Evolutionary conservation across 2,329 filamentous ascomycete species (phyloP).

Genomic region (Zopfia rhizophila): DNA sequence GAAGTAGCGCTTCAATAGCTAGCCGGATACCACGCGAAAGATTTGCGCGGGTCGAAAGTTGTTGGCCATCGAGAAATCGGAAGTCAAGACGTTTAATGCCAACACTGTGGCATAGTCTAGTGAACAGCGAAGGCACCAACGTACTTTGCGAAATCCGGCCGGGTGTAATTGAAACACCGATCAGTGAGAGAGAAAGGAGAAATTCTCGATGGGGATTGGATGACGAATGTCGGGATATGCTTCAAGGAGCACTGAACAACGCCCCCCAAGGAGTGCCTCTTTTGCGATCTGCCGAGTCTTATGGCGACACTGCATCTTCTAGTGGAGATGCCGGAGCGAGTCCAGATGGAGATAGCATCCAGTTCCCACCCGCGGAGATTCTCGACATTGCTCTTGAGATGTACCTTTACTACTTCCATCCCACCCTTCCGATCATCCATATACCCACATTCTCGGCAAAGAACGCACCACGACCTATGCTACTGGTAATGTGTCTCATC

Average conservation of each 20-base stretch:
- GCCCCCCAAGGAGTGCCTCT: conserved; percentile 31
- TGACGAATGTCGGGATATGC: conserved; percentile 52
- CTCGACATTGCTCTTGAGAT: conserved; percentile 65
- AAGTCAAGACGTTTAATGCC: conserved; percentile 46
- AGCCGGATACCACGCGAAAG: conserved; percentile 51
- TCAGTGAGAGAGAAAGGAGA: conserved; percentile 40
- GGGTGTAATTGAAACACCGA: conserved; percentile 35
- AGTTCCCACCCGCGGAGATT: conserved; percentile 62
- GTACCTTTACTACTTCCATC: conserved; percentile 65
- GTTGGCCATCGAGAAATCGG: conserved; percentile 48
- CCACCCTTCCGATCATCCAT: conserved; percentile 64
- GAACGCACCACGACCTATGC: conserved; percentile 57
- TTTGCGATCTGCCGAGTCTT: conserved; percentile 33
- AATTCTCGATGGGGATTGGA: conserved; percentile 51
- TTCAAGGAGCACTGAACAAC: conserved; percentile 45
- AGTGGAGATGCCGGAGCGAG: conserved; percentile 41
- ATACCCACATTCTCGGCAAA: conserved; percentile 64
- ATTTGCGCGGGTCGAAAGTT: conserved; percentile 52
- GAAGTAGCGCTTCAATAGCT: conserved; percentile 48
- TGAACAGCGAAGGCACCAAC: conserved; percentile 42
- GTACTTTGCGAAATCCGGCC: conserved; percentile 45
- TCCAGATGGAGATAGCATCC: conserved; percentile 39
- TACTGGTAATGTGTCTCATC: conserved; percentile 65
- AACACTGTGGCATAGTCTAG: conserved; percentile 47
- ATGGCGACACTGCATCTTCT: conserved; percentile 44